These are phyloP conservation scores for Glycyrrhiza uralensis DNA, from an alignment of 306 rosid species.

Conservation along the genomic window DNA sequence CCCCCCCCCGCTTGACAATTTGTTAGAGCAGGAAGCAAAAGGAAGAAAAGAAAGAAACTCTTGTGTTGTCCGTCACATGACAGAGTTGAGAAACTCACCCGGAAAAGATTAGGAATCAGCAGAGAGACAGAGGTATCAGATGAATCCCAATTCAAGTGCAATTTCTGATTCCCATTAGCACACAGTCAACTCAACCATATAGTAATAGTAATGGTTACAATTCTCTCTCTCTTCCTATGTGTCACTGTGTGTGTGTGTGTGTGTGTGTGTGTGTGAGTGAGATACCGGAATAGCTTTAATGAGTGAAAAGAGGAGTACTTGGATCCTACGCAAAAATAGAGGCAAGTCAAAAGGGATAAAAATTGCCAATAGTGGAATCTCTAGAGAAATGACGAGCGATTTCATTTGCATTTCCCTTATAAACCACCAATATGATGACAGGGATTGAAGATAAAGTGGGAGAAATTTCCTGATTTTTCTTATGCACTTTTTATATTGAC, in stretches of 20 bases:
- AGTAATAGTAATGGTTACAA: constrained; percentile 20
- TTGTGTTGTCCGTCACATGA: constrained; percentile 19
- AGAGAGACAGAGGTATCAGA: constrained; percentile 38
- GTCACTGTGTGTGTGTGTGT: constrained; percentile 1
- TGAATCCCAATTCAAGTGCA: constrained; percentile 56
- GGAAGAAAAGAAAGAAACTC: constrained; percentile 4
- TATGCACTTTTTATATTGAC: no score
- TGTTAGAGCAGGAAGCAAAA: constrained; percentile 16
- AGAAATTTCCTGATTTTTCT: no score
- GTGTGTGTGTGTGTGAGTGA: not conserved
- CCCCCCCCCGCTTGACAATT: constrained; percentile 13
- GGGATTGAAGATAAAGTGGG: no score
- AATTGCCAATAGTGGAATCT: constrained; percentile 31
- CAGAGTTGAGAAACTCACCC: constrained; percentile 37
- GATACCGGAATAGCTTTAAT: constrained; percentile 15
- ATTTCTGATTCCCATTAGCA: constrained; percentile 36
- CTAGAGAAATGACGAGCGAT: constrained; percentile 15
- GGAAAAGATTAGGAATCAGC: constrained; percentile 38
- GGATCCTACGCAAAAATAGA: constrained; percentile 56
- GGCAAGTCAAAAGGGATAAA: constrained; percentile 31
- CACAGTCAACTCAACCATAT: constrained; percentile 48
- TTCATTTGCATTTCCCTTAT: constrained; percentile 7
- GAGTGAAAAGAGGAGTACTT: constrained; percentile 49
- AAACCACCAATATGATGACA: constrained; percentile 33
- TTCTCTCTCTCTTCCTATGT: not conserved